Conservation (phyloP, 805 yeast species). For the Myxozyma lipomycoides region DNA sequence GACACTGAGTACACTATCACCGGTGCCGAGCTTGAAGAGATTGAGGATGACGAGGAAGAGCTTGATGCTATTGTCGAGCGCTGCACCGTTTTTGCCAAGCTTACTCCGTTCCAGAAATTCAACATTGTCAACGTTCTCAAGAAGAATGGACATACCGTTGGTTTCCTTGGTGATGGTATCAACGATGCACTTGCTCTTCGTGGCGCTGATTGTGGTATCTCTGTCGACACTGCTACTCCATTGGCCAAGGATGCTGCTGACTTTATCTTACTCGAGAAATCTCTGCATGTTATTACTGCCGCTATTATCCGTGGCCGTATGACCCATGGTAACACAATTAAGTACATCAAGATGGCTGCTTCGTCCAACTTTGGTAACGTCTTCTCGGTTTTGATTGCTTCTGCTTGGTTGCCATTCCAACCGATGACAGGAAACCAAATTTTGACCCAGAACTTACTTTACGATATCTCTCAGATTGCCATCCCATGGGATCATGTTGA, state of each 20-base stretch:
- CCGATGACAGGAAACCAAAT: conserved; percentile 30
- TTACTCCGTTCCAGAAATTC: conserved; percentile 51
- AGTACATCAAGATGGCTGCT: conserved; percentile 41
- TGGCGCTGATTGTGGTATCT: conserved; percentile 52
- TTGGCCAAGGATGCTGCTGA: conserved; percentile 54
- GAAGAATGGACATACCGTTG: conserved; percentile 45
- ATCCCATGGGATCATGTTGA: conserved; percentile 30
- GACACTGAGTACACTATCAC: conserved; percentile 20
- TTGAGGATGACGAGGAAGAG: conserved; percentile 65
- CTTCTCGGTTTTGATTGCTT: conserved; percentile 47
- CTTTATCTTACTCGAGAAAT: conserved; percentile 48
- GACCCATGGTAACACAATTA: conserved; percentile 39
- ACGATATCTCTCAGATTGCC: conserved; percentile 28
- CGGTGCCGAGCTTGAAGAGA: conserved; percentile 46
- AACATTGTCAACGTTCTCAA: conserved; percentile 46
- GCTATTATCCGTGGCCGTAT: conserved; percentile 52
- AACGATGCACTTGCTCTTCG: conserved; percentile 54
- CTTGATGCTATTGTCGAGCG: conserved; percentile 59
- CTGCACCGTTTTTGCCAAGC: conserved; percentile 28
- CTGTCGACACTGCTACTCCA: conserved; percentile 55
- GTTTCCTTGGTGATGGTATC: conserved; percentile 55
- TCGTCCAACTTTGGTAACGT: conserved; percentile 51
- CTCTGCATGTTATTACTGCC: conserved; percentile 48
- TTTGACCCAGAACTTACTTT: conserved; percentile 24
- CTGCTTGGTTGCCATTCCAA: conserved; percentile 29